Percentiles rank a stretch among this genome's conserved stretches.
Evolutionary conservation across 768 basidiomycete species (phyloP).

Genomic region (Hericium alpestre): DNA sequence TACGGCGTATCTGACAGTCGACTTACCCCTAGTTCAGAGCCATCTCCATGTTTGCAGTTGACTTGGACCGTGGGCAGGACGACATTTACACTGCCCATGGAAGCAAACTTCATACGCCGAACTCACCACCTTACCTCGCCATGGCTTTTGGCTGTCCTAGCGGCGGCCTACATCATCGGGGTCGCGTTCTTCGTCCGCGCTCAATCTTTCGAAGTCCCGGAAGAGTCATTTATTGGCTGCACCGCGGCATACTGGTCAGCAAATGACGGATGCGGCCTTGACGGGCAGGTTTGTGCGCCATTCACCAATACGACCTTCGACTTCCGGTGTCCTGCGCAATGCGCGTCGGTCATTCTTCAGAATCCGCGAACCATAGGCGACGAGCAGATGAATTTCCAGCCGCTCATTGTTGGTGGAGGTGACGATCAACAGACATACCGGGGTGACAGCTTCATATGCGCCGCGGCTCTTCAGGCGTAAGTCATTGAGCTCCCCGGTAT

Average conservation of each 20-base stretch:
- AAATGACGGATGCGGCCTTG: constrained; percentile 63
- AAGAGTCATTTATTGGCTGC: constrained; percentile 54
- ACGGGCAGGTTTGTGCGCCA: constrained; percentile 56
- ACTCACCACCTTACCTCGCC: constrained; percentile 43
- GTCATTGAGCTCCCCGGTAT: constrained; percentile 13
- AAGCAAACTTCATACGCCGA: constrained; percentile 38
- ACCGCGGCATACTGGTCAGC: constrained; percentile 62
- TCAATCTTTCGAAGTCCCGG: constrained; percentile 61
- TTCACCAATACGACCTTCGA: constrained; percentile 52
- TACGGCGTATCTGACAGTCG: neutral
- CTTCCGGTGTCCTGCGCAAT: constrained; percentile 76
- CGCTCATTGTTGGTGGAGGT: constrained; percentile 80
- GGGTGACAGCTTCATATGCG: constrained; percentile 78
- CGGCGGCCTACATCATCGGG: constrained; percentile 53
- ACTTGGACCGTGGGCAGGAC: constrained; percentile 23
- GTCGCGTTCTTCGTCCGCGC: constrained; percentile 64
- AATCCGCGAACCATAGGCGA: constrained; percentile 69
- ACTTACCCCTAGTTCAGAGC: constrained; percentile 27
- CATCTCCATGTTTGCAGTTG: constrained; percentile 40
- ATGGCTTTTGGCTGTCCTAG: constrained; percentile 47
- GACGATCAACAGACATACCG: constrained; percentile 64
- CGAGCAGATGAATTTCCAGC: constrained; percentile 52
- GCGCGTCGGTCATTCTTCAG: constrained; percentile 49
- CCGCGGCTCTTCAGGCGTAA: constrained; percentile 74
- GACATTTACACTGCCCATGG: constrained; percentile 27